These are phyloP conservation scores for Nicotiana paniculata DNA, from an alignment of 257 asterid species.

Conservation along the genomic window DNA sequence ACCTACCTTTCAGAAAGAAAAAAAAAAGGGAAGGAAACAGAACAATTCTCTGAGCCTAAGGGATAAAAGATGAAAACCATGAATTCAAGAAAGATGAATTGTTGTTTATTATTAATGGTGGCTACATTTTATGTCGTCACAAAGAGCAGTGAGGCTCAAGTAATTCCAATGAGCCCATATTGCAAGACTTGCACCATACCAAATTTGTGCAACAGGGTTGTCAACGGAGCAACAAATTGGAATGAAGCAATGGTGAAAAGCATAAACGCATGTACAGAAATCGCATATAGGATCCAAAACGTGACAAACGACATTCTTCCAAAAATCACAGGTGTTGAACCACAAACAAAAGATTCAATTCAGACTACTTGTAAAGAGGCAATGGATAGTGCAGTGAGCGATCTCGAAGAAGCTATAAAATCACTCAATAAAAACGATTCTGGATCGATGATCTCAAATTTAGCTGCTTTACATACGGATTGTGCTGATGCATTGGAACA, in stretches of 20 bases:
- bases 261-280: neutral
- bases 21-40: neutral
- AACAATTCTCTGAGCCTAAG: neutral
- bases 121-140: neutral
- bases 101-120: neutral
- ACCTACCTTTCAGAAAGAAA: neutral
- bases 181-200: slow-evolving; percentile 8
- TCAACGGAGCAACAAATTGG: slow-evolving; percentile 20
- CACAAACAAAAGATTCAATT: neutral
- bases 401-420: neutral
- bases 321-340: neutral
- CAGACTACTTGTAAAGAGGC: neutral
- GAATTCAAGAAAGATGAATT: neutral
- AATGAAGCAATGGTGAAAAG: slow-evolving; percentile 10
- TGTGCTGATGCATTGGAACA: slow-evolving; percentile 21
- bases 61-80: neutral
- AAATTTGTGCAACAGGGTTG: slow-evolving; percentile 9
- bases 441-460: neutral
- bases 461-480: neutral
- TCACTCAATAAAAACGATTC: neutral
- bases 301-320: neutral
- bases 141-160: neutral
- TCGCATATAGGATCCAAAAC: neutral
- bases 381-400: neutral
- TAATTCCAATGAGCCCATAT: neutral